phyloP scores from a whole-genome alignment of 2,329 filamentous ascomycete genomes.

The Fusarium citri region DNA sequence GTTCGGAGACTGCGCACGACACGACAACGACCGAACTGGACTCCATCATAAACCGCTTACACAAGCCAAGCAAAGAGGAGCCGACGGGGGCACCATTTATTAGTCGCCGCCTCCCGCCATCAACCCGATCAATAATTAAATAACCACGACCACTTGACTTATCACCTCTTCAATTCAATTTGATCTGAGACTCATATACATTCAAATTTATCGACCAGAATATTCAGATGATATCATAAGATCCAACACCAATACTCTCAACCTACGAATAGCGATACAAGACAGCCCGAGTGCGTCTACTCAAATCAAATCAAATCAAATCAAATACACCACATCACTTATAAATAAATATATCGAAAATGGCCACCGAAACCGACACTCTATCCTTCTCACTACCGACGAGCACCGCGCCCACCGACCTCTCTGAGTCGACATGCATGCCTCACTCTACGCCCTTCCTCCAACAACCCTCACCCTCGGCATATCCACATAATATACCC shows the following conservation, averaged over 20 bases:
- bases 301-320: background rate
- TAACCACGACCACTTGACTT: background rate
- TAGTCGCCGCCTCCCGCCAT: slow-evolving; percentile 25
- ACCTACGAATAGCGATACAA: slow-evolving; percentile 1
- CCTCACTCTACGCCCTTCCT: slow-evolving; percentile 32
- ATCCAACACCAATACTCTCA: background rate
- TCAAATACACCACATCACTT: background rate
- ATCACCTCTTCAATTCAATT: background rate
- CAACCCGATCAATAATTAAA: background rate
- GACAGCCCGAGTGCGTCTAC: slow-evolving; percentile 24
- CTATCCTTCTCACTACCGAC: slow-evolving; percentile 49
- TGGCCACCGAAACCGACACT: slow-evolving; percentile 51
- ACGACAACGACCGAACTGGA: slow-evolving; percentile 2
- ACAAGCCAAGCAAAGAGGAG: slow-evolving; percentile 26
- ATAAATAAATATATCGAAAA: slow-evolving; percentile 21
- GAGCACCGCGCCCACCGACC: slow-evolving; percentile 49
- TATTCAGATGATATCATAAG: slow-evolving; percentile 32
- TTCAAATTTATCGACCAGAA: background rate
- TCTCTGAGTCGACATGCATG: slow-evolving; percentile 47
- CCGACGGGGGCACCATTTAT: slow-evolving; percentile 25
- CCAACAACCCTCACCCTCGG: slow-evolving; percentile 26
- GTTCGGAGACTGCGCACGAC: slow-evolving; percentile 34
- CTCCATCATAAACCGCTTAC: slow-evolving; percentile 35
- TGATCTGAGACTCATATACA: background rate
- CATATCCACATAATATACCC: slow-evolving; percentile 29